A percentile compares a stretch with the other conserved stretches of the same genome.
These are phyloP conservation scores for Xylaria nigripes DNA, from an alignment of 495 filamentous ascomycete species.

Conservation along the genomic window DNA sequence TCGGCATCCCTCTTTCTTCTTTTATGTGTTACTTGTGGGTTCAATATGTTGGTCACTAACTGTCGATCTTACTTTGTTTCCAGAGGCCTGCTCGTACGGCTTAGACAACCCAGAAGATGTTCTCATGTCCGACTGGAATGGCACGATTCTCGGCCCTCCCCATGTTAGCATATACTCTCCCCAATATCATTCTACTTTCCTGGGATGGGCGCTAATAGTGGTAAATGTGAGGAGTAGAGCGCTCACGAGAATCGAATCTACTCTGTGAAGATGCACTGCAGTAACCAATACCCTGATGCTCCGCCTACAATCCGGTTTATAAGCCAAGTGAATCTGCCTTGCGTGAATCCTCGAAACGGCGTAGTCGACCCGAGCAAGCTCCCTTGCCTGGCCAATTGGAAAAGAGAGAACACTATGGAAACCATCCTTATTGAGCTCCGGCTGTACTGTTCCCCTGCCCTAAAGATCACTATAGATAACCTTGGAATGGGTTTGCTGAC, in stretches of 20 bases:
- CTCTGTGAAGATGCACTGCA: conserved; percentile 94
- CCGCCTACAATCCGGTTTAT: conserved; percentile 87
- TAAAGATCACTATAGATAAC: conserved; percentile 22
- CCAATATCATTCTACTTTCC: neutral
- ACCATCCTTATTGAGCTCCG: conserved; percentile 84
- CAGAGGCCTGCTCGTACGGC: conserved; percentile 91
- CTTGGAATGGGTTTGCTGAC: neutral
- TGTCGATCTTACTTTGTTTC: neutral
- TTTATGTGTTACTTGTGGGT: neutral
- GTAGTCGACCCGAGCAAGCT: conserved; percentile 79
- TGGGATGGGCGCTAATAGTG: conserved; percentile 5
- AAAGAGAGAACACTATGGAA: conserved; percentile 83
- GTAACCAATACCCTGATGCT: conserved; percentile 75
- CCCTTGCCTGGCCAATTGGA: conserved; percentile 80
- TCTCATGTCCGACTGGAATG: conserved; percentile 97
- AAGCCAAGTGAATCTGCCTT: conserved; percentile 89
- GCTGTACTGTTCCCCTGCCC: conserved; percentile 42
- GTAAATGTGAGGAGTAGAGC: conserved; percentile 48
- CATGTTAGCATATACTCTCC: conserved; percentile 57
- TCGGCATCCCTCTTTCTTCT: neutral
- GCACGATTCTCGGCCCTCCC: conserved; percentile 91
- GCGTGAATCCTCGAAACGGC: conserved; percentile 71
- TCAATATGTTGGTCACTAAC: neutral
- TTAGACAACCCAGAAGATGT: conserved; percentile 91
- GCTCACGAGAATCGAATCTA: conserved; percentile 98